phyloP scores from a whole-genome alignment of 768 basidiomycete genomes.

The Rhodotorula babjevae region DNA sequence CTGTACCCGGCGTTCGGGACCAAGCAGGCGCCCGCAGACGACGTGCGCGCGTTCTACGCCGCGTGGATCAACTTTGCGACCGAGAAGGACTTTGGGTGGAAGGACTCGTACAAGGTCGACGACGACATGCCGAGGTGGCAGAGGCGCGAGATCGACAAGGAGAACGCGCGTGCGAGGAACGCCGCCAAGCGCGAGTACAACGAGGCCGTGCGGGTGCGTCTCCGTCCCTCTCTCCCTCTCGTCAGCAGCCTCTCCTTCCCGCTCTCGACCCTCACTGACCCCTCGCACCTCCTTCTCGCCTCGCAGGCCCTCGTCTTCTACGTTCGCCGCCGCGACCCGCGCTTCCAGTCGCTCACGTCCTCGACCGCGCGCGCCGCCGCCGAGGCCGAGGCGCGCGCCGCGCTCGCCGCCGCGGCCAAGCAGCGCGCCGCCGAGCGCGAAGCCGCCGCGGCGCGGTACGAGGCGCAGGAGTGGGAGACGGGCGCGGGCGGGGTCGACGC shows the following conservation, averaged over 20 bases:
- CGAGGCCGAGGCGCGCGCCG: conserved; percentile 45
- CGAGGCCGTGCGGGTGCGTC: conserved; percentile 71
- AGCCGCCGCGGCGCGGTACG: conserved; percentile 52
- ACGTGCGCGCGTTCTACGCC: conserved; percentile 69
- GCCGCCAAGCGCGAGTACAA: conserved; percentile 86
- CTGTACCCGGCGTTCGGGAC: conserved; percentile 79
- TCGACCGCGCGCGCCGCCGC: conserved; percentile 36
- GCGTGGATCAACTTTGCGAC: conserved; percentile 83
- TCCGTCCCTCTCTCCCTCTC: conserved; percentile 39
- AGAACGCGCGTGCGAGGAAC: conserved; percentile 87
- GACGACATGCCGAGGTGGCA: conserved; percentile 83
- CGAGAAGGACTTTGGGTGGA: conserved; percentile 81
- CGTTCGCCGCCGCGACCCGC: conserved; percentile 39
- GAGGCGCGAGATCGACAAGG: conserved; percentile 88
- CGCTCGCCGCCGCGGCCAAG: conserved; percentile 45
- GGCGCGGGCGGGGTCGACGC: conserved; percentile 46
- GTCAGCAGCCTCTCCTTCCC: too few species aligned
- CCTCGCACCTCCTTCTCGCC: not conserved
- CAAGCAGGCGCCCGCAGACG: conserved; percentile 52
- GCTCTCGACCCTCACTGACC: conserved; percentile 47
- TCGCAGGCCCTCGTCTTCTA: conserved; percentile 73
- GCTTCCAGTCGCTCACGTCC: conserved; percentile 48
- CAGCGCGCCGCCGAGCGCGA: conserved; percentile 46
- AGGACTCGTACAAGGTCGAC: conserved; percentile 71
- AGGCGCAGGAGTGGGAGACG: conserved; percentile 89